phyloP scores from a whole-genome alignment of 768 basidiomycete genomes.

The Chalciporus piperatus region DNA sequence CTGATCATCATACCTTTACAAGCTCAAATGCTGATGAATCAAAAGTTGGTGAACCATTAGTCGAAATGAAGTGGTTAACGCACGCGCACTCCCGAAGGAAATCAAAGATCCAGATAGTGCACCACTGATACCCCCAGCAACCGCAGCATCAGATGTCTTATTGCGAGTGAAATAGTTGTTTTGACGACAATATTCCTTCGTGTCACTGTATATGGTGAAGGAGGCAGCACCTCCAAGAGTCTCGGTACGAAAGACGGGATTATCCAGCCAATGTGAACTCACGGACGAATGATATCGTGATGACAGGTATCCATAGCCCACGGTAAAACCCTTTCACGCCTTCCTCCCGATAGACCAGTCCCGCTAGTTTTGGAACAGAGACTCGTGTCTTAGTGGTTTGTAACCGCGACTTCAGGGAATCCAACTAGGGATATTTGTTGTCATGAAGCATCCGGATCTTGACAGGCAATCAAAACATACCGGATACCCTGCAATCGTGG shows the following conservation, averaged over 20 bases:
- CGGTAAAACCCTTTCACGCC: conserved; percentile 89
- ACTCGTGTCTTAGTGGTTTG: conserved; percentile 79
- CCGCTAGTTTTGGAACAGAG: conserved; percentile 69
- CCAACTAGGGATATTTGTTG: conserved; percentile 52
- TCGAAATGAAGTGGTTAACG: conserved; percentile 33
- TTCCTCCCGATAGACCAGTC: conserved; percentile 77
- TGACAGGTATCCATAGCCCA: conserved; percentile 86
- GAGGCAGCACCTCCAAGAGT: conserved; percentile 69
- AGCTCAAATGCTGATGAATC: conserved; percentile 75
- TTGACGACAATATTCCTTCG: conserved; percentile 69
- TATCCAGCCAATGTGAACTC: conserved; percentile 38
- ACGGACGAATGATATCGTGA: conserved; percentile 97
- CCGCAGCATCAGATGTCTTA: conserved; percentile 63
- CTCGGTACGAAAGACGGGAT: conserved; percentile 6
- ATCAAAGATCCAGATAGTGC: conserved; percentile 88
- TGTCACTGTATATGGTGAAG: conserved; percentile 86
- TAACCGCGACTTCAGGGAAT: conserved; percentile 90
- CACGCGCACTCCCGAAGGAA: conserved; percentile 85
- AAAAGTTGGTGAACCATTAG: conserved; percentile 20
- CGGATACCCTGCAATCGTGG: conserved; percentile 91
- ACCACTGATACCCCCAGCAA: conserved; percentile 80
- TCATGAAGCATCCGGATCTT: not conserved
- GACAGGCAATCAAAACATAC: conserved; percentile 33
- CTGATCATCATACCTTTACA: conserved; percentile 65
- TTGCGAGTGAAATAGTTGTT: conserved; percentile 58